Percentiles rank a stretch among this genome's conserved stretches.
Conservation (phyloP, 1,139 yeast genomes). For the Blastobotrys apis region DNA sequence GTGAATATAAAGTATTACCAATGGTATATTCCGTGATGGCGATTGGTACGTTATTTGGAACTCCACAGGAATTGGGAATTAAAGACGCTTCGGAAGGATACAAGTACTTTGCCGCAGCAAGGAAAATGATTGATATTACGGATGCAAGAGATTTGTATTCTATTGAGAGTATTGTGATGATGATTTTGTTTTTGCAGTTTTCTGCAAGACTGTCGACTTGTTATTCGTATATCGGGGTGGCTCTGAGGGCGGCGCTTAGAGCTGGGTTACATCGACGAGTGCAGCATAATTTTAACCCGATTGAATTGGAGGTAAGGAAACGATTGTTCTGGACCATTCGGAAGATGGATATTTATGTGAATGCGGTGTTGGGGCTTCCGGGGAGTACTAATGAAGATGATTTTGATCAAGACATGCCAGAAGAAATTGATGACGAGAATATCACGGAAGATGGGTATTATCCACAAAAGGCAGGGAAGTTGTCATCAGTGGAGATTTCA, state of each 20-base stretch:
- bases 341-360: conserved; percentile 87
- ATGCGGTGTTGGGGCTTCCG: conserved; percentile 86
- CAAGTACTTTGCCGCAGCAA: conserved; percentile 75
- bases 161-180: conserved; percentile 65
- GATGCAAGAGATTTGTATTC: conserved; percentile 59
- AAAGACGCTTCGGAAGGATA: conserved; percentile 64
- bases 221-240: conserved; percentile 89
- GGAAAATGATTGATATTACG: conserved; percentile 67
- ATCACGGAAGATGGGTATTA: conserved; percentile 58
- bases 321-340: conserved; percentile 84
- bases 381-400: conserved; percentile 64
- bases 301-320: conserved; percentile 80
- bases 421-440: conserved; percentile 82
- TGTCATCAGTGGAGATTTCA: conserved; percentile 78
- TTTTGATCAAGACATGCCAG: conserved; percentile 83
- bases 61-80: conserved; percentile 33
- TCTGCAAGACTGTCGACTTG: conserved; percentile 88
- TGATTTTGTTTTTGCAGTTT: conserved; percentile 76
- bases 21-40: conserved; percentile 69
- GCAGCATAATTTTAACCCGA: conserved; percentile 64
- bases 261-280: conserved; percentile 84
- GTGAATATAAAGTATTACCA: conserved; percentile 74
- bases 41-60: conserved; percentile 65
- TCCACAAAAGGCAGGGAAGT: conserved; percentile 37
- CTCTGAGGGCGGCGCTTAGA: conserved; percentile 76